Percentiles rank a stretch among this genome's conserved stretches.
Conservation (phyloP, 139 green algal species). For the Auxenochlorella protothecoides region DNA sequence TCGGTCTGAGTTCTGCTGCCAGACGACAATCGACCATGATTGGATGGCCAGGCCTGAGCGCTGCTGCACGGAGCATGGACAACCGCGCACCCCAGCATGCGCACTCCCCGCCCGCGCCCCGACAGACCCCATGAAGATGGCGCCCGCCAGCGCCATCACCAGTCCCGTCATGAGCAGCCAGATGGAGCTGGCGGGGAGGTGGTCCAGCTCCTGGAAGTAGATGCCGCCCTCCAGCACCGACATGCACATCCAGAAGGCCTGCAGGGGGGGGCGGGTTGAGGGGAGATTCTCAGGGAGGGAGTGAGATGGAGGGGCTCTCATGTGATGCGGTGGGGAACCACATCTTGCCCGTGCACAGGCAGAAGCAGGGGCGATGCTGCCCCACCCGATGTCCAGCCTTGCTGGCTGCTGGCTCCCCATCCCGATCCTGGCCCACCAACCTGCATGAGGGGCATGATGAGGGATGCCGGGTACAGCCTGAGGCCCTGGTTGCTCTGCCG, state of each 20-base stretch:
- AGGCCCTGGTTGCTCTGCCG: conserved; percentile 26
- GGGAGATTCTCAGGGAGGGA: background rate
- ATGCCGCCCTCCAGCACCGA: conserved; percentile 33
- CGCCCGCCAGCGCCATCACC: conserved; percentile 20
- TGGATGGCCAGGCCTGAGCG: too few species aligned
- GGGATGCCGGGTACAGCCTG: conserved; percentile 25
- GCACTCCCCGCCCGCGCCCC: background rate
- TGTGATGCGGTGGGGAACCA: background rate
- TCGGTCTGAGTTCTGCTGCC: too few species aligned
- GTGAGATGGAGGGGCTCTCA: background rate
- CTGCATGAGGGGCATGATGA: conserved; percentile 47
- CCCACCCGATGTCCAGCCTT: background rate
- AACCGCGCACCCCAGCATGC: too few species aligned
- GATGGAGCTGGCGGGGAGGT: conserved; percentile 11
- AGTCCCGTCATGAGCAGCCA: conserved; percentile 17
- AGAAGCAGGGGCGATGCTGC: background rate
- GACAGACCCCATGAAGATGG: conserved; percentile 22
- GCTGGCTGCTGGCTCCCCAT: background rate
- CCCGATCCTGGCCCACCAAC: background rate
- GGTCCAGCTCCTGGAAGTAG: conserved; percentile 39
- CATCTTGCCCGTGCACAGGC: background rate
- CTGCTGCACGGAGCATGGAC: too few species aligned
- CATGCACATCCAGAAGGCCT: conserved; percentile 46
- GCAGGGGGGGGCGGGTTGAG: conserved; percentile 5
- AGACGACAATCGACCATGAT: too few species aligned